A percentile compares a stretch with the other conserved stretches of the same genome.
Conservation (phyloP, 2,329 filamentous ascomycete genomes). For the Passalora sequoiae region DNA sequence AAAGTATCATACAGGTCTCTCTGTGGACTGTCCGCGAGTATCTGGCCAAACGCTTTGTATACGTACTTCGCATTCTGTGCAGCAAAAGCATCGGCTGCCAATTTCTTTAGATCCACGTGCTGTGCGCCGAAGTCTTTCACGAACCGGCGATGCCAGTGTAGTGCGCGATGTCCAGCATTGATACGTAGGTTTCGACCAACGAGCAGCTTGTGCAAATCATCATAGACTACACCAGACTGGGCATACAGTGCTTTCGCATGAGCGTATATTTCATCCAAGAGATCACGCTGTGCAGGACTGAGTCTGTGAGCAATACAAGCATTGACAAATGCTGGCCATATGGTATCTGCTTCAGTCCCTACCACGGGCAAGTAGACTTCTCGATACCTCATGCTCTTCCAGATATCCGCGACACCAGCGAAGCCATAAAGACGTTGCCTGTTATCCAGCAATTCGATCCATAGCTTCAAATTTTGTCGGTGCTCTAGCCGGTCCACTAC, state of each 20-base stretch:
- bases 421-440: slow-evolving; percentile 39
- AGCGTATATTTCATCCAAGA: slow-evolving; percentile 36
- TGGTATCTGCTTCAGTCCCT: slow-evolving; percentile 36
- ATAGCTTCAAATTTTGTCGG: slow-evolving; percentile 33
- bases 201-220: slow-evolving; percentile 41
- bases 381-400: slow-evolving; percentile 37
- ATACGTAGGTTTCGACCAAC: slow-evolving; percentile 38
- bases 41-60: slow-evolving; percentile 27
- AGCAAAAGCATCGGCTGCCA: slow-evolving; percentile 19
- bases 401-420: slow-evolving; percentile 41
- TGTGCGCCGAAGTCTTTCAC: slow-evolving; percentile 36
- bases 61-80: slow-evolving; percentile 8
- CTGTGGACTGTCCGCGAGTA: slow-evolving; percentile 37
- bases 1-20: slow-evolving; percentile 41
- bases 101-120: slow-evolving; percentile 21
- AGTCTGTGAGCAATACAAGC: slow-evolving; percentile 25
- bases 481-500: slow-evolving; percentile 33
- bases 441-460: slow-evolving; percentile 40
- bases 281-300: slow-evolving; percentile 2
- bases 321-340: slow-evolving; percentile 46
- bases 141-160: slow-evolving; percentile 29
- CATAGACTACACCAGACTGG: slow-evolving; percentile 34
- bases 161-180: slow-evolving; percentile 22
- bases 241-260: slow-evolving; percentile 41
- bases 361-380: slow-evolving; percentile 38